phyloP scores from a whole-genome alignment of 2,329 filamentous ascomycete genomes.

The Fusarium anthophilum region DNA sequence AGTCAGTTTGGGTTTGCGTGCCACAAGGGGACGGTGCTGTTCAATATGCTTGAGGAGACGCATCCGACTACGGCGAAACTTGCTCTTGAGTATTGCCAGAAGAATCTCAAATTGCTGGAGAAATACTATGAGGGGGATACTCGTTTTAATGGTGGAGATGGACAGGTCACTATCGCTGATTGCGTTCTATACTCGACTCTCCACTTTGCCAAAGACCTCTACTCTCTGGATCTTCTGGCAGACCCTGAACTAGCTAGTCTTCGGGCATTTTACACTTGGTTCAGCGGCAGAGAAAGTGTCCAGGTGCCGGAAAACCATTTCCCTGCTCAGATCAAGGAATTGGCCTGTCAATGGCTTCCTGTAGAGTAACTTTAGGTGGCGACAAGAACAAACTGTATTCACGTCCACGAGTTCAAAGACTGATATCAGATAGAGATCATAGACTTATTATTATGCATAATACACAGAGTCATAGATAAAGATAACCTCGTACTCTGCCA shows the following conservation, averaged over 20 bases:
- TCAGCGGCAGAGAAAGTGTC: constrained; percentile 12
- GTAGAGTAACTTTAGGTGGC: not conserved
- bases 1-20: constrained; percentile 23
- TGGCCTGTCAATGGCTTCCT: constrained; percentile 27
- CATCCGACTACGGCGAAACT: not conserved
- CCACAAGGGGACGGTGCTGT: constrained; percentile 22
- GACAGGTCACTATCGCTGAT: constrained; percentile 10
- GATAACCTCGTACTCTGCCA: not conserved
- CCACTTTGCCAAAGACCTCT: constrained; percentile 29
- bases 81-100: constrained; percentile 9
- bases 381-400: no score
- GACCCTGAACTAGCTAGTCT: constrained; percentile 6
- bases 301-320: constrained; percentile 13
- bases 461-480: not conserved
- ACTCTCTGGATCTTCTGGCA: not conserved
- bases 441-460: not conserved
- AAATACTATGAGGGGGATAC: constrained; percentile 15
- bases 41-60: not conserved
- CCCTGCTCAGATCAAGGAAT: not conserved
- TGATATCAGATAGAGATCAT: not conserved
- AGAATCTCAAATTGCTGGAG: constrained; percentile 8
- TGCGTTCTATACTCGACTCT: constrained; percentile 27
- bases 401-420: accelerated
- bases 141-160: not conserved
- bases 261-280: constrained; percentile 15